Conservation (phyloP, 352 stramenopile genomes). For the Thraustochytrium sp. region DNA sequence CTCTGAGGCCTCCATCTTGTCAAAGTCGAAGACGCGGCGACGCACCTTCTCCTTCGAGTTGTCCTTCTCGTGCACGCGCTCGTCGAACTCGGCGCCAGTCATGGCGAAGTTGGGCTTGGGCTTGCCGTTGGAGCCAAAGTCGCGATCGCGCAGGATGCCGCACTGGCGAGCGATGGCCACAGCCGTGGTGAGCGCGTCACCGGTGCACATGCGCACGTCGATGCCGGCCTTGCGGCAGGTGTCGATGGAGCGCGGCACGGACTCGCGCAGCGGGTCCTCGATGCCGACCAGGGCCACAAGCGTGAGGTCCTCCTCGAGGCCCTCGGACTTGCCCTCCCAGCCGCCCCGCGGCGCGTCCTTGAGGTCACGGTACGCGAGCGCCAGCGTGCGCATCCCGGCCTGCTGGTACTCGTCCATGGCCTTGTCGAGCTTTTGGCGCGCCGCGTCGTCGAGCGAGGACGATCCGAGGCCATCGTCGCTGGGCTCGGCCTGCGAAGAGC, state of each 20-base stretch:
- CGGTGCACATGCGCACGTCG: constrained; percentile 97
- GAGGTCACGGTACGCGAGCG: constrained; percentile 64
- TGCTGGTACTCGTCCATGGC: constrained; percentile 70
- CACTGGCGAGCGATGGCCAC: constrained; percentile 90
- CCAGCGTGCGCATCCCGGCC: constrained; percentile 67
- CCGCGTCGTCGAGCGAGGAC: not conserved
- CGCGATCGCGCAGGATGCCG: constrained; percentile 68
- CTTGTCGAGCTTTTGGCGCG: constrained; percentile 12
- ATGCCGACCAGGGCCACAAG: constrained; percentile 51
- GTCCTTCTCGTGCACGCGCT: constrained; percentile 17
- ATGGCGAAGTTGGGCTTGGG: constrained; percentile 42
- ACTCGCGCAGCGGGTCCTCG: constrained; percentile 83
- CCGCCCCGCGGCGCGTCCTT: constrained; percentile 45
- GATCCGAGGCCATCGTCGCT: not conserved
- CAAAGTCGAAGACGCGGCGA: constrained; percentile 16
- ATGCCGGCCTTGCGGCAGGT: constrained; percentile 91
- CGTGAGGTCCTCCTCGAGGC: constrained; percentile 63
- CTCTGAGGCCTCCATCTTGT: not conserved
- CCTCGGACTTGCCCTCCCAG: constrained; percentile 35
- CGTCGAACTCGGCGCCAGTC: constrained; percentile 47
- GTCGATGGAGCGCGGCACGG: constrained; percentile 85
- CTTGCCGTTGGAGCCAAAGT: not conserved
- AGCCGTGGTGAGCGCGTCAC: constrained; percentile 96
- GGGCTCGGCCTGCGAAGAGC: not conserved
- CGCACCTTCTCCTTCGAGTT: not conserved